Conservation (phyloP, 345 rosid genomes). For the Linum usitatissimum region DNA sequence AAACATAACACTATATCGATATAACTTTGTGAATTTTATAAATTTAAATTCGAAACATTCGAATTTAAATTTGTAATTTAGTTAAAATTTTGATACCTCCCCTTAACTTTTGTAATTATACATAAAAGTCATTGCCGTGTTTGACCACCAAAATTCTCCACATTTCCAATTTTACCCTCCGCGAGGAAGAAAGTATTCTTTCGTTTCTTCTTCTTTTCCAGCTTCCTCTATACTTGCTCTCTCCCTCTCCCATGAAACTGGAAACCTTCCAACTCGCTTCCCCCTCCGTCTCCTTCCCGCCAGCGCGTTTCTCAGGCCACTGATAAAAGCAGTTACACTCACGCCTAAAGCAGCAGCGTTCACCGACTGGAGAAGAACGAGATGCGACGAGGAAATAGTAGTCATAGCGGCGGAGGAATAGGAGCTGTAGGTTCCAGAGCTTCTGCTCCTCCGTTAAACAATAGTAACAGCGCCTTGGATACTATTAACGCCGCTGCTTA, state of each 20-base stretch:
- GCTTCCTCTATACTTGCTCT: neutral
- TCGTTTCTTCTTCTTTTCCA: neutral
- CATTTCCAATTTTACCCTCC: constrained; percentile 1
- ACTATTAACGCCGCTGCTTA: constrained; percentile 85
- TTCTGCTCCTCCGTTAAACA: constrained; percentile 9
- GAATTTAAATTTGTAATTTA: too few species aligned
- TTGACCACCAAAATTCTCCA: constrained; percentile 30
- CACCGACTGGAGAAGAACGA: constrained; percentile 5
- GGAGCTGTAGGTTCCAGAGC: constrained; percentile 26
- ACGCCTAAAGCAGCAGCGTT: neutral
- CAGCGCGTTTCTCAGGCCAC: constrained; percentile 10
- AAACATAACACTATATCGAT: too few species aligned
- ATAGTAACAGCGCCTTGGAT: constrained; percentile 33
- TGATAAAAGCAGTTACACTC: neutral
- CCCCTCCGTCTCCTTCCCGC: neutral
- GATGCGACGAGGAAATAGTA: constrained; percentile 30
- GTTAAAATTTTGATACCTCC: too few species aligned
- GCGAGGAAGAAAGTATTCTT: neutral
- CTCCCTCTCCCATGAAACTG: neutral
- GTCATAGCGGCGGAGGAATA: neutral
- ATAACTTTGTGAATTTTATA: too few species aligned
- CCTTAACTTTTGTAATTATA: neutral
- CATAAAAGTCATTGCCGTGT: constrained; percentile 46
- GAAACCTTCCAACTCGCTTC: neutral
- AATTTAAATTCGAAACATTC: too few species aligned